Evolutionary conservation across 2,329 filamentous ascomycete genomes (phyloP), one percentile per base, ranked within the genome.

Genomic region (Nothophaeocryptopus gaeumannii): DNA sequence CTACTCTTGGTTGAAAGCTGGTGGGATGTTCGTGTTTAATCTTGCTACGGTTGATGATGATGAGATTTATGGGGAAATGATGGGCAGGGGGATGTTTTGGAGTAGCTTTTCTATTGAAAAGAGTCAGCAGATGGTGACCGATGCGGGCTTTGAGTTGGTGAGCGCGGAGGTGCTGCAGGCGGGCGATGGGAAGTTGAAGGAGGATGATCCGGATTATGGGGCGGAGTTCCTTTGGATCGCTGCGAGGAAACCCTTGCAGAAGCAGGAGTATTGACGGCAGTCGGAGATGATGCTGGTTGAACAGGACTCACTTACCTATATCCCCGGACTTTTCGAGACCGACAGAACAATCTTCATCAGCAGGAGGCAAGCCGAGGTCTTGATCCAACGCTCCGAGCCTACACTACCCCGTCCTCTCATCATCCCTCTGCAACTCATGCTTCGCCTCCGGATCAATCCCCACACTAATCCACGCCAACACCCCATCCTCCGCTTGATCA

Each of bases 391-490:
- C 4, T 26, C 3, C n/a, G n/a, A n/a, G n/a, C n/a, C n/a, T n/a
- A n/a, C n/a, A 7, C 20, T 26, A 26, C 20, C 20, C 20, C 7
- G 20, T 26, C 20, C 20, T 26, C 7, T 26, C 20, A 26, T 26
- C 7, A 26, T 26, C 20, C 20, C 20, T 26, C 20, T 26, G 20
- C 20, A 26, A 7, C 20, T 26, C 20, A 26, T 26, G 20, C 20
- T 7, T 26, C 20, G 20, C 20, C 7, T 26, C 20, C 39, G 66
- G 62, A 53, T 76, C 74, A 37, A 81, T 69, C 4, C 74, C 78
- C 38, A 80, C 68, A 5, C 72, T 71, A 49, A 81, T 74, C 77
- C 78, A 82, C 7, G 71, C 74, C 47, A 82, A 68, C 29, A 81
- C 57, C 30, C 79, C 79, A 40, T 80, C 77, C 4, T 66, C 54